phyloP scores from a whole-genome alignment of 2,329 filamentous ascomycete genomes.

The Dothidotthia symphoricarpi region DNA sequence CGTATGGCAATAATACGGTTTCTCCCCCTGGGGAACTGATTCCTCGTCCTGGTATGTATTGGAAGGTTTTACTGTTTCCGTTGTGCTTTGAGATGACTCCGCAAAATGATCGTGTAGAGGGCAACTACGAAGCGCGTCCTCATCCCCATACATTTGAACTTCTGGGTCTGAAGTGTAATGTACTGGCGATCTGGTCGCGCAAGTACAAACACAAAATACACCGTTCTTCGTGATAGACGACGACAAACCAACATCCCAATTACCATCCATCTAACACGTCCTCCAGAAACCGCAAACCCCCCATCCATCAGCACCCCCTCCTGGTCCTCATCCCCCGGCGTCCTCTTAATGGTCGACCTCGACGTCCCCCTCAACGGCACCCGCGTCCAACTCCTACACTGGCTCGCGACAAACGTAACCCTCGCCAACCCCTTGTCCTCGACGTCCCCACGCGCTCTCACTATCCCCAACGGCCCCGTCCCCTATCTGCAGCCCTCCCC shows the following conservation, averaged over 20 bases:
- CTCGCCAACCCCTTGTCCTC: slow-evolving; percentile 3
- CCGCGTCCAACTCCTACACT: slow-evolving; percentile 34
- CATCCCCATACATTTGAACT: too few relatives aligned
- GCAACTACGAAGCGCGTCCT: too few relatives aligned
- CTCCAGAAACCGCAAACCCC: slow-evolving; percentile 26
- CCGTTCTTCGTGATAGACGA: background rate
- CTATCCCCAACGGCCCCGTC: slow-evolving; percentile 14
- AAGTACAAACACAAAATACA: too few relatives aligned
- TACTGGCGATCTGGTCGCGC: too few relatives aligned
- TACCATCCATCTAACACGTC: background rate
- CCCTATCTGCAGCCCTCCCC: slow-evolving; percentile 29
- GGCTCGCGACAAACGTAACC: slow-evolving; percentile 32
- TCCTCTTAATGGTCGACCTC: slow-evolving; percentile 34
- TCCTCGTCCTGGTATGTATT: slow-evolving; percentile 29
- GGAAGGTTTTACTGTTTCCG: background rate
- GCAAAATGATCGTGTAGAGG: too few relatives aligned
- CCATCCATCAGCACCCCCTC: slow-evolving; percentile 25
- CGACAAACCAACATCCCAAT: background rate
- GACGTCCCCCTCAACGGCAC: slow-evolving; percentile 35
- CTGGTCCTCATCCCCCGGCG: slow-evolving; percentile 12
- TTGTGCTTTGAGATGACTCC: background rate
- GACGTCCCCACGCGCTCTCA: slow-evolving; percentile 10
- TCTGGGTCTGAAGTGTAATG: too few relatives aligned
- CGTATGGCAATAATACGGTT: slow-evolving; percentile 34
- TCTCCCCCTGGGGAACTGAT: slow-evolving; percentile 35